These are phyloP conservation scores for Hyparrhenia diplandra DNA, from an alignment of 176 grass and related monocot species.

Conservation along the genomic window DNA sequence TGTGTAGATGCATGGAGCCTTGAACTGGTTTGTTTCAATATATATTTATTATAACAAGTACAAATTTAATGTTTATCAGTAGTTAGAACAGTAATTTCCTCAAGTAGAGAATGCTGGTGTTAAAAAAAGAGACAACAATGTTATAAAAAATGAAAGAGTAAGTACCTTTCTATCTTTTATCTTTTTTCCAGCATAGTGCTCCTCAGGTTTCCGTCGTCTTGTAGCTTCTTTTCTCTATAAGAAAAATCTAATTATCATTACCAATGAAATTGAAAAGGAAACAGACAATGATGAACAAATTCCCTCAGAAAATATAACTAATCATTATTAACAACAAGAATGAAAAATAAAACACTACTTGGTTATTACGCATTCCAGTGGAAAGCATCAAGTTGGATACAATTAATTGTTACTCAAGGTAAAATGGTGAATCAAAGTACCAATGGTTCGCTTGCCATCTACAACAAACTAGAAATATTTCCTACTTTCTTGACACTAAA, in stretches of 20 bases:
- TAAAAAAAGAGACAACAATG: not conserved
- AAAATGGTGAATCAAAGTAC: not conserved
- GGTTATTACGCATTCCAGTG: not conserved
- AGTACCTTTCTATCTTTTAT: slow-evolving; percentile 77
- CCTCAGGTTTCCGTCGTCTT: slow-evolving; percentile 55
- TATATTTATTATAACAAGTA: slow-evolving; percentile 16
- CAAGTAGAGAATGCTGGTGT: not conserved
- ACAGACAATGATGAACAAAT: not conserved
- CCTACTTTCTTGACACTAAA: not conserved
- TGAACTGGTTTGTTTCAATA: not conserved
- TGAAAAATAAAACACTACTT: not conserved
- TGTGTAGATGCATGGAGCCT: not conserved
- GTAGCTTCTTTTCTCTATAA: slow-evolving; percentile 78
- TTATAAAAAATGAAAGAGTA: not conserved
- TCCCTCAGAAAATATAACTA: not conserved
- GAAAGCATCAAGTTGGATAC: not conserved
- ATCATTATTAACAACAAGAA: not conserved
- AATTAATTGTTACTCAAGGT: not conserved
- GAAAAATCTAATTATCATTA: not conserved
- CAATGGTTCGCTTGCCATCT: not conserved
- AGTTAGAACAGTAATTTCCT: slow-evolving; percentile 2
- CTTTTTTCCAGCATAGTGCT: slow-evolving; percentile 58
- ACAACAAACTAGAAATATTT: not conserved
- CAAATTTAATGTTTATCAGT: not conserved
- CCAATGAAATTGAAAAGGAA: not conserved